Percentiles rank a stretch among this genome's conserved stretches.
These are phyloP conservation scores for Pelargonium nanum DNA, from an alignment of 345 rosid species.

Conservation along the genomic window DNA sequence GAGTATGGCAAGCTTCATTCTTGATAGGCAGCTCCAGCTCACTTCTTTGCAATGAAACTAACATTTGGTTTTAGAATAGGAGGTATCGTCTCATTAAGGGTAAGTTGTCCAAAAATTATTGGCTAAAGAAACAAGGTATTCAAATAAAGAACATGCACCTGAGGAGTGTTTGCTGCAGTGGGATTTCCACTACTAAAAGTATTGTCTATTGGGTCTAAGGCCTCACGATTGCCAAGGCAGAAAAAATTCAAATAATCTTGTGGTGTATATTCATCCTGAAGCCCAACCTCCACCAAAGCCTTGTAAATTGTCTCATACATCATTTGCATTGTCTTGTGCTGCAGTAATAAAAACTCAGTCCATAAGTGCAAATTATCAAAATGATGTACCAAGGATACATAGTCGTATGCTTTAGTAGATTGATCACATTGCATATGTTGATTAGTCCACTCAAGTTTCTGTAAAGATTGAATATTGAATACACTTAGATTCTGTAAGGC, in stretches of 20 bases:
- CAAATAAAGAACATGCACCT: conserved; percentile 31
- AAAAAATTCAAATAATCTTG: conserved; percentile 87
- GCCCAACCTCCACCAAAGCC: conserved; percentile 80
- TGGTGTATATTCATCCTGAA: conserved; percentile 51
- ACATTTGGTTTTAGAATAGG: background rate
- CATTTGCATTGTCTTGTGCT: conserved; percentile 97
- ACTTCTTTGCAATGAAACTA: background rate
- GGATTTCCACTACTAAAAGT: conserved; percentile 23
- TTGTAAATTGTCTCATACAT: conserved; percentile 88
- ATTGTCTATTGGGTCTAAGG: conserved; percentile 11
- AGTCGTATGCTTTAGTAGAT: too few relatives aligned
- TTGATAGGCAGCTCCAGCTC: too few relatives aligned
- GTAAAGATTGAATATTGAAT: too few relatives aligned
- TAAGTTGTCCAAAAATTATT: too few relatives aligned
- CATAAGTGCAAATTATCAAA: conserved; percentile 8
- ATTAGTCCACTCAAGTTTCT: too few relatives aligned
- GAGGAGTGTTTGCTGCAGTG: conserved; percentile 42
- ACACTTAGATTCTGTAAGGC: too few relatives aligned
- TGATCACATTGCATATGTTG: too few relatives aligned
- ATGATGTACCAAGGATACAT: background rate
- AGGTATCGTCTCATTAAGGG: background rate
- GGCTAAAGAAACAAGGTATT: conserved; percentile 1
- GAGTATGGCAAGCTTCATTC: too few relatives aligned
- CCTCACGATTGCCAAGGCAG: conserved; percentile 91
- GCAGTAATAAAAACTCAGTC: conserved; percentile 15